Evolutionary conservation across 2,329 filamentous ascomycete species (phyloP), one percentile per base, ranked within the genome.

Genomic region (Aspergillus hortae): DNA sequence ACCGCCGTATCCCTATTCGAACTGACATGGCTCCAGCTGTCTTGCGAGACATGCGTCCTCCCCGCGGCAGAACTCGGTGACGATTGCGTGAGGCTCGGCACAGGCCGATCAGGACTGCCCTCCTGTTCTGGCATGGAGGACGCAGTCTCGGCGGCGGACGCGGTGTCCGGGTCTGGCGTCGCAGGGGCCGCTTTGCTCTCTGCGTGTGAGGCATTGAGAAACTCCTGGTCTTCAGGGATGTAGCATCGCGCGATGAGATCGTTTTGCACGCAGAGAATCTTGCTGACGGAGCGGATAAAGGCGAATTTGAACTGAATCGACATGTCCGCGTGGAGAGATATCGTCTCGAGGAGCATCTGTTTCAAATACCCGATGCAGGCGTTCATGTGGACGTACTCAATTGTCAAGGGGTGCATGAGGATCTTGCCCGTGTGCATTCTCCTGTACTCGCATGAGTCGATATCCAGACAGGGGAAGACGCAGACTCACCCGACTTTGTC

Each of bases 361-460:
- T 55, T 48, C 10, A 55, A 15, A 23, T 52, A 55, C 11, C 53
- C 49, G 21, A 55, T 49, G 7, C 53, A 55, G 11, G 43, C 49
- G 43, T 55, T 55, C 53, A 55, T 55, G 25, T 55, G 53, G 12
- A 52, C 46, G 44, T 49, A 55, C 40, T 55, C 53, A 38, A 55
- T 55, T 17, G 40, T 55, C 19, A 55, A 32, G 7, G 53, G 53
- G 12, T 55, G 53, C 49, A 55, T 48, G 36, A 55, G 15, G 2
- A 49, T 46, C 36, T 55, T 46, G 19, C 53, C 53, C 14, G 45
- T 52, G 14, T 55, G 53, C 53, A 55, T 55, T 12, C 27, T 49
- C 46, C 53, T 55, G 25, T 6, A 23, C 23, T 19, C n/a, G 19
- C 23, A 23, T 23, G 23, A 23, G 23, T 23, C 23, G 5, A 23